Evolutionary conservation across 2,329 filamentous ascomycete species (phyloP).

Genomic region (Exophiala sp.): DNA sequence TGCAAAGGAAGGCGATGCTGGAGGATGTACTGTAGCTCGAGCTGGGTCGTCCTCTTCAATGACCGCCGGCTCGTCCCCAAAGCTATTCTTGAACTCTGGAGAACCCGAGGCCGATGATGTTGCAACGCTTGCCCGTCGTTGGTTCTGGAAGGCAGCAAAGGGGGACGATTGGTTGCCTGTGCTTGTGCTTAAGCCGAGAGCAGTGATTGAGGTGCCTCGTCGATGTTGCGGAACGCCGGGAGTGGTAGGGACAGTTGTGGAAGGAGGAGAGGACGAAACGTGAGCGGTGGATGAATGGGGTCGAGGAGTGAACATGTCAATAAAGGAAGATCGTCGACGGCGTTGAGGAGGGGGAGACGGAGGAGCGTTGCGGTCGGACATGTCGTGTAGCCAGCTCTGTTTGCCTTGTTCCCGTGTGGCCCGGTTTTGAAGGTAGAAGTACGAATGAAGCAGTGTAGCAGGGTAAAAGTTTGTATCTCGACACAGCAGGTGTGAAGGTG

Average conservation of each 20-base stretch:
- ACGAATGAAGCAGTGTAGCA: no score
- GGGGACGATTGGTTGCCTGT: slow-evolving; percentile 49
- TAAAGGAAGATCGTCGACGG: slow-evolving; percentile 43
- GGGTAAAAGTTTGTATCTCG: not conserved
- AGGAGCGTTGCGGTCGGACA: slow-evolving; percentile 41
- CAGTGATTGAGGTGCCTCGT: slow-evolving; percentile 66
- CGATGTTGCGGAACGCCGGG: slow-evolving; percentile 49
- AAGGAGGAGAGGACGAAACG: slow-evolving; percentile 42
- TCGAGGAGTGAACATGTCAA: slow-evolving; percentile 41
- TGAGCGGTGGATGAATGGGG: slow-evolving; percentile 37
- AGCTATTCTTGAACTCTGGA: slow-evolving; percentile 32
- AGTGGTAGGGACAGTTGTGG: slow-evolving; percentile 42
- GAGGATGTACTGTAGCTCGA: slow-evolving; percentile 53
- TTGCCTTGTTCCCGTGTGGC: not conserved
- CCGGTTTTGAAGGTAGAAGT: not conserved
- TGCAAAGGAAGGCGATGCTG: slow-evolving; percentile 65
- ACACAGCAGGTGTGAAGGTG: slow-evolving; percentile 1
- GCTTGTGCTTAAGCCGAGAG: slow-evolving; percentile 62
- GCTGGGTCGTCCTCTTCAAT: slow-evolving; percentile 71
- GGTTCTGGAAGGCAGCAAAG: slow-evolving; percentile 46
- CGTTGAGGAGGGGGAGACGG: slow-evolving; percentile 35
- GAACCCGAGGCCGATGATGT: slow-evolving; percentile 49
- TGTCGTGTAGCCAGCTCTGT: slow-evolving; percentile 26
- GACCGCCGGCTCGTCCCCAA: slow-evolving; percentile 37
- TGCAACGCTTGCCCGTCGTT: slow-evolving; percentile 62